These are phyloP conservation scores for Neodidymelliopsis sp. DNA, from an alignment of 2,329 filamentous ascomycete species.

Conservation along the genomic window DNA sequence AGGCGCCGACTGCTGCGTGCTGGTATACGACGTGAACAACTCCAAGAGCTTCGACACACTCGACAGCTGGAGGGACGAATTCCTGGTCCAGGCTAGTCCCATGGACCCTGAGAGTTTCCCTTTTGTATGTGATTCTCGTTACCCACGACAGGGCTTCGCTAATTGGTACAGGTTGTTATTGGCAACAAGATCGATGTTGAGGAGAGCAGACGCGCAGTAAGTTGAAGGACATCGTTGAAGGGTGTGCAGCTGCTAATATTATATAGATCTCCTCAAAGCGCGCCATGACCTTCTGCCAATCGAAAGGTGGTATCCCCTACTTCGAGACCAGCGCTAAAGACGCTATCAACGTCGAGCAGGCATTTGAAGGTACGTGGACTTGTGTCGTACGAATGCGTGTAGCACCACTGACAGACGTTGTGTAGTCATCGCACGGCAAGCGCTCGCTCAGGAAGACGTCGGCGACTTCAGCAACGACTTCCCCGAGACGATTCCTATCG, in stretches of 20 bases:
- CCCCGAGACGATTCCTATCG: slow-evolving; percentile 97
- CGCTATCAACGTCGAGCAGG: slow-evolving; percentile 95
- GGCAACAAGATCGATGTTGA: slow-evolving; percentile 99
- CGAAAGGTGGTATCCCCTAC: slow-evolving; percentile 96
- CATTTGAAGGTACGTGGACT: slow-evolving; percentile 65
- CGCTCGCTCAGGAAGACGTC: slow-evolving; percentile 93
- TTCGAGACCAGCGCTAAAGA: slow-evolving; percentile 99
- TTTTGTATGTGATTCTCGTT: slow-evolving; percentile 68
- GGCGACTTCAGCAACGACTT: slow-evolving; percentile 98
- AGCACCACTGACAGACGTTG: slow-evolving; percentile 10
- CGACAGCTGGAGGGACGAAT: slow-evolving; percentile 98
- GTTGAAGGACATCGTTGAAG: slow-evolving; percentile 23
- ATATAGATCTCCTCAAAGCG: slow-evolving; percentile 87
- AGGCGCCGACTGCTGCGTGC: slow-evolving; percentile 95
- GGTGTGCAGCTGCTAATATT: slow-evolving; percentile 19
- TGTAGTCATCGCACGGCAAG: slow-evolving; percentile 92
- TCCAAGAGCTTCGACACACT: slow-evolving; percentile 98
- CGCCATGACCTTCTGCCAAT: slow-evolving; percentile 96
- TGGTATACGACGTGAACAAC: slow-evolving; percentile 99
- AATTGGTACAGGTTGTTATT: slow-evolving; percentile 76
- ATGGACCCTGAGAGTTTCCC: slow-evolving; percentile 97
- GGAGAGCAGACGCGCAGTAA: slow-evolving; percentile 91
- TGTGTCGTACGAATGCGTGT: background rate
- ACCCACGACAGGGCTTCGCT: slow-evolving; percentile 10
- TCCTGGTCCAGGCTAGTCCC: slow-evolving; percentile 95